Conservation (phyloP, 768 basidiomycete genomes). For the Suillus spraguei region DNA sequence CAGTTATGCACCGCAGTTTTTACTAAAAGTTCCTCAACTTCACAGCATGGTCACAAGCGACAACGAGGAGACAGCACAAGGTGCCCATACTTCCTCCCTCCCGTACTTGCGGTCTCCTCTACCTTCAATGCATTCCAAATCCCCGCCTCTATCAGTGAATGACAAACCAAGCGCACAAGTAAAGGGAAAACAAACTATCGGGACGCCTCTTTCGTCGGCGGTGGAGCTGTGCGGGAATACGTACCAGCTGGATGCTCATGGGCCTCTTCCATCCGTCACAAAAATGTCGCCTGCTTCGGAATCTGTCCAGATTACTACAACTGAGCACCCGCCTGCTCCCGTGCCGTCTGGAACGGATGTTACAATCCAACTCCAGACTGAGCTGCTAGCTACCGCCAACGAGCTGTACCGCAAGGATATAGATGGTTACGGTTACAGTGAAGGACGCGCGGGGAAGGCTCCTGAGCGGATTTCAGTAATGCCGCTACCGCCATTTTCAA, state of each 20-base stretch:
- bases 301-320: slow-evolving; percentile 49
- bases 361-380: slow-evolving; percentile 51
- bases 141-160: slow-evolving; percentile 13
- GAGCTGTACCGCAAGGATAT: slow-evolving; percentile 56
- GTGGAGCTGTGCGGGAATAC: slow-evolving; percentile 28
- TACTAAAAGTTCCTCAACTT: slow-evolving; percentile 22
- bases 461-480: slow-evolving; percentile 18
- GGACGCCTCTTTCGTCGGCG: slow-evolving; percentile 11
- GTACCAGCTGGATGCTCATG: slow-evolving; percentile 25
- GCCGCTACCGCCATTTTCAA: slow-evolving; percentile 20
- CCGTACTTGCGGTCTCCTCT: slow-evolving; percentile 13
- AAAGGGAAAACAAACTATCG: slow-evolving; percentile 39
- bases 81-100: slow-evolving; percentile 13
- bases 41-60: slow-evolving; percentile 33
- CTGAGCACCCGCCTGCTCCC: slow-evolving; percentile 39
- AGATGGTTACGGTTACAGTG: slow-evolving; percentile 26
- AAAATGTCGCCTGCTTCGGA: slow-evolving; percentile 51
- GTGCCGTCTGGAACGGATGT: slow-evolving; percentile 33
- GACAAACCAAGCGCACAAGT: slow-evolving; percentile 51
- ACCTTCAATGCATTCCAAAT: slow-evolving; percentile 15
- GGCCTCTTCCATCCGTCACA: slow-evolving; percentile 26
- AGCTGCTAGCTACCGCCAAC: slow-evolving; percentile 60
- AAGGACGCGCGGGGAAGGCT: slow-evolving; percentile 30
- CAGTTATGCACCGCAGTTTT: neutral
- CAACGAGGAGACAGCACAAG: slow-evolving; percentile 29